Evolutionary conservation across 306 rosid species (phyloP), one percentile per base, ranked within the genome.

Genomic region (Trichosanthes cucumerina): DNA sequence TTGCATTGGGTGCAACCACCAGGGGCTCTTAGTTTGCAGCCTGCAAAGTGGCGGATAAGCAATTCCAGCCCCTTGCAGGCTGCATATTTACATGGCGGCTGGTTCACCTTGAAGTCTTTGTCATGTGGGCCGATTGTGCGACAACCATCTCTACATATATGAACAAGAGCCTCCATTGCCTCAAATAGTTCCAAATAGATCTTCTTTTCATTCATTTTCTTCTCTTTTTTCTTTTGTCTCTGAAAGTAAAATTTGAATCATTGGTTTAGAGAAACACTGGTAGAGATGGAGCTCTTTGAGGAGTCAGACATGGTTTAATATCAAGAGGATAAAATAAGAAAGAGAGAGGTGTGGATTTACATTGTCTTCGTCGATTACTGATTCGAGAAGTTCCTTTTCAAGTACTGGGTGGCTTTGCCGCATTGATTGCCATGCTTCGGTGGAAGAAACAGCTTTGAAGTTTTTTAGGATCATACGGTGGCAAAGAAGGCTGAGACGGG

Each of bases 161-260:
- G 98, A 79, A 94, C 93, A 57, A 94, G 91, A 82, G 98, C 96
- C 90, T 94, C 98, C 98, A 94, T 94, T 26, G 97, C 98, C 69
- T 90, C 97, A 7, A 88, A 89, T 31, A 94, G 76, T 83, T 92
- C 92, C 82, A 87, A 33, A 80, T 94, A 94, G 23, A 84, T 69
- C 85, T 85, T 77, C 80, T 84, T 91, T 79, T 94, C 98, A 1
- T 89, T 89, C 39, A 36, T 78, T 68, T 87, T 91, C 80, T 87
- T 84, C 19, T 58, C 78, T 85, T 90, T 87, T 59, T 92, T 93
- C 81, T 80, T 87, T 72, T 79, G 88, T 57, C 64, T 89, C 98
- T 94, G 81, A n/a, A 60, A 76, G 71, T 28, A 18, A 82, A n/a
- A 76, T 26, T 75, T 54, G 49, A 75, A 75, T 52, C 47, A 19